A percentile compares a stretch with the other conserved stretches of the same genome.
These are phyloP conservation scores for Penicillium canariense DNA, from an alignment of 495 filamentous ascomycete genomes.

Conservation along the genomic window DNA sequence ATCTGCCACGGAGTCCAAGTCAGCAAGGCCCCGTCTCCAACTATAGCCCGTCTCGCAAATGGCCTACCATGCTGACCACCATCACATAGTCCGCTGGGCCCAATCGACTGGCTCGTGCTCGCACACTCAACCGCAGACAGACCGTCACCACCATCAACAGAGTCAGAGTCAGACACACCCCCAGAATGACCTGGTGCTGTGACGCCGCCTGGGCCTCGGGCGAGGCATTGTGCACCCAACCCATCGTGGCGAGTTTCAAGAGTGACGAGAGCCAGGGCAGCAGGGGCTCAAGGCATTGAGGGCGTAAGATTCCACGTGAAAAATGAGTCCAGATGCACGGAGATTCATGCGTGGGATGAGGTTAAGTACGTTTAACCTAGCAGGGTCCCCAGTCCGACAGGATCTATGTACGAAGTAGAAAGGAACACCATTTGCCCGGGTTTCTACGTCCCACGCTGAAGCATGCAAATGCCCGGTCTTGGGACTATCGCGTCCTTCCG, in stretches of 20 bases:
- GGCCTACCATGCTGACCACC: conserved; percentile 39
- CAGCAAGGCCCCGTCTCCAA: not conserved
- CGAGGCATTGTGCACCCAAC: conserved; percentile 45
- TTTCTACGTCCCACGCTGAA: not conserved
- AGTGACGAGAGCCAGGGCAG: not conserved
- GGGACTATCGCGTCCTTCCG: no score
- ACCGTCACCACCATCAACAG: conserved; percentile 38
- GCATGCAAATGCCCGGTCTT: no score
- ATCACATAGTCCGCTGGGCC: conserved; percentile 50
- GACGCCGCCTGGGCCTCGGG: conserved; percentile 41
- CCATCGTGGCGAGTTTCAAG: conserved; percentile 25
- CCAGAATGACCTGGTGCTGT: conserved; percentile 42
- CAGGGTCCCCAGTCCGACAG: not conserved
- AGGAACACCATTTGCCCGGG: not conserved
- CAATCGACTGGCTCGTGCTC: conserved; percentile 34
- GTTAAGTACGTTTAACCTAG: not conserved
- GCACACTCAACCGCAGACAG: conserved; percentile 34
- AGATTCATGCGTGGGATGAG: not conserved
- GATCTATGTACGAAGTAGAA: not conserved
- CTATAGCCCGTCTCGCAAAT: not conserved
- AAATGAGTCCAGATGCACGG: not conserved
- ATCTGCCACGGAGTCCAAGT: conserved; percentile 17
- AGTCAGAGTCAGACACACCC: conserved; percentile 44
- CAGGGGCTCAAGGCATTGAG: not conserved
- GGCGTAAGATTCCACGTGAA: conserved; percentile 5